phyloP scores from a whole-genome alignment of 768 basidiomycete genomes.

The Lactarius tabidus region DNA sequence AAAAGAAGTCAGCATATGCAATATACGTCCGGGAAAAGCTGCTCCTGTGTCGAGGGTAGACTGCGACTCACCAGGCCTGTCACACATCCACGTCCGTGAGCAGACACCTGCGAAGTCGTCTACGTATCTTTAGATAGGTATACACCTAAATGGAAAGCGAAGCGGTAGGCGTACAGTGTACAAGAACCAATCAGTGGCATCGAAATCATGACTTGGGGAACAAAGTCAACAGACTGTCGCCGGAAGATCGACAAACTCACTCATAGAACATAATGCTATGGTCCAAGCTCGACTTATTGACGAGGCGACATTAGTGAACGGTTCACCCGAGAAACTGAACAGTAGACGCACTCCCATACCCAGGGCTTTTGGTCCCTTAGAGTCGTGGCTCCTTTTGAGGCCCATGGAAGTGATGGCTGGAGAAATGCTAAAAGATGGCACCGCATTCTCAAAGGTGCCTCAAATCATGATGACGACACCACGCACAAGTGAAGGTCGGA shows the following conservation, averaged over 20 bases:
- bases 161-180: slow-evolving; percentile 52
- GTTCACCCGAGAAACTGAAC: slow-evolving; percentile 5
- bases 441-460: slow-evolving; percentile 15
- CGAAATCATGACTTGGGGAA: slow-evolving; percentile 56
- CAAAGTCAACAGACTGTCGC: neutral
- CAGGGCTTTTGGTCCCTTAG: slow-evolving; percentile 53
- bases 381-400: slow-evolving; percentile 40
- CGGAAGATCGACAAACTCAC: slow-evolving; percentile 36
- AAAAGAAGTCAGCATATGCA: neutral
- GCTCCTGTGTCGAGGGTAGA: neutral
- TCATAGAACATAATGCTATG: slow-evolving; percentile 77
- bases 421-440: slow-evolving; percentile 44
- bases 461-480: neutral
- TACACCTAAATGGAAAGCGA: neutral
- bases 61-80: slow-evolving; percentile 6
- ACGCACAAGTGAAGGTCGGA: slow-evolving; percentile 77
- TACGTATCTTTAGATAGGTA: neutral
- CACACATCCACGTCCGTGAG: slow-evolving; percentile 6
- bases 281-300: slow-evolving; percentile 60
- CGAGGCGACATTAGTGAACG: neutral
- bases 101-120: slow-evolving; percentile 4
- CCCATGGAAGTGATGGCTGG: slow-evolving; percentile 52
- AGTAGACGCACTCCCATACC: slow-evolving; percentile 42
- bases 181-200: slow-evolving; percentile 76
- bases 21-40: neutral